phyloP scores from a whole-genome alignment of 208 protist genomes.

The Porcisia hertigi region DNA sequence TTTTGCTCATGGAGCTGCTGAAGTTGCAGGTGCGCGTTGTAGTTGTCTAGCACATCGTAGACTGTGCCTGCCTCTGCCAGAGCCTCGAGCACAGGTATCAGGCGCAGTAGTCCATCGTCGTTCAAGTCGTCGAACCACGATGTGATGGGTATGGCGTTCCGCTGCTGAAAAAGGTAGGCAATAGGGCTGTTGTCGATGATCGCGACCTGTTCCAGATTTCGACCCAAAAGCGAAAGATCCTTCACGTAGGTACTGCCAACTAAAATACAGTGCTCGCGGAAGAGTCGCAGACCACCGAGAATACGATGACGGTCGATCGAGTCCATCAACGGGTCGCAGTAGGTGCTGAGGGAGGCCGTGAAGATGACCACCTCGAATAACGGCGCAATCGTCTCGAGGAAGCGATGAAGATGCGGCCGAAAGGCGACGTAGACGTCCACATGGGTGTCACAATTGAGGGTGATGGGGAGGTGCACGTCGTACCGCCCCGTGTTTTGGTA shows the following conservation, averaged over 20 bases:
- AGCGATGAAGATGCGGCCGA: constrained; percentile 78
- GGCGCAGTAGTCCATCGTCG: constrained; percentile 65
- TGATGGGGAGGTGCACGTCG: constrained; percentile 74
- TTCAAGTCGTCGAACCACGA: constrained; percentile 88
- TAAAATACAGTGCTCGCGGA: constrained; percentile 86
- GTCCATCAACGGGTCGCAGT: constrained; percentile 85
- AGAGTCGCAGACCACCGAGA: constrained; percentile 69
- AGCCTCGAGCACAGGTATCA: constrained; percentile 78
- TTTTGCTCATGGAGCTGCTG: constrained; percentile 44
- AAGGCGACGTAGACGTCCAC: constrained; percentile 88
- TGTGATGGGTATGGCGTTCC: constrained; percentile 88
- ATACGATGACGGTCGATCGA: constrained; percentile 61
- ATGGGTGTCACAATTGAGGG: constrained; percentile 45
- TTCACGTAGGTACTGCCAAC: constrained; percentile 85
- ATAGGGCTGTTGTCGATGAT: constrained; percentile 93
- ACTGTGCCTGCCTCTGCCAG: constrained; percentile 70
- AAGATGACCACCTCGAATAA: constrained; percentile 91
- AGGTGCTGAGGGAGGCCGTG: constrained; percentile 82
- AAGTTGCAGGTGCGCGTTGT: constrained; percentile 76
- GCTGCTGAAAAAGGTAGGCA: constrained; percentile 89
- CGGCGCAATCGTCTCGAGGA: constrained; percentile 64
- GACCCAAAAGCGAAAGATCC: constrained; percentile 85
- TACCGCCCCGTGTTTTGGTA: constrained; percentile 60
- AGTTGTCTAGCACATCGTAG: constrained; percentile 83
- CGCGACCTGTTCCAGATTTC: constrained; percentile 61